phyloP scores from a whole-genome alignment of 345 rosid species.

The Citrus cavaleriei region DNA sequence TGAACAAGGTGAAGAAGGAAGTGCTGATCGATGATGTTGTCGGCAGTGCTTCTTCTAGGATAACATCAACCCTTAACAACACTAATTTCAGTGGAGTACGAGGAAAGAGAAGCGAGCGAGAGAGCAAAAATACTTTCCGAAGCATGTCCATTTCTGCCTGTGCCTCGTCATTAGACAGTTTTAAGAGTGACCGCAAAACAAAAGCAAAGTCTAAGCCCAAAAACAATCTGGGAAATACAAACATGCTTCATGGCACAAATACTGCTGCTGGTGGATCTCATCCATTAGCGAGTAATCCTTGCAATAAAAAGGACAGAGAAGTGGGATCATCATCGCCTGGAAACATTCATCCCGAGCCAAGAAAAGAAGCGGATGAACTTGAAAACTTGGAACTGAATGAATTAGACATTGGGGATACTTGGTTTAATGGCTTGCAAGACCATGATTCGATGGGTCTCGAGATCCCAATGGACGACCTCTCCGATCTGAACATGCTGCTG shows the following conservation, averaged over 20 bases:
- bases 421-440: constrained; percentile 75
- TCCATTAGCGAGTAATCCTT: constrained; percentile 8
- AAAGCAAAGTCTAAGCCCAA: constrained; percentile 68
- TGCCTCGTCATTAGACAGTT: constrained; percentile 18
- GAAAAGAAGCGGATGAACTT: constrained; percentile 44
- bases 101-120: constrained; percentile 57
- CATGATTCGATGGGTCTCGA: constrained; percentile 71
- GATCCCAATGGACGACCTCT: constrained; percentile 93
- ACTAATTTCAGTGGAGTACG: constrained; percentile 39
- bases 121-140: constrained; percentile 31
- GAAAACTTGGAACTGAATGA: constrained; percentile 47
- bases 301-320: constrained; percentile 15
- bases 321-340: constrained; percentile 12
- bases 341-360: constrained; percentile 11
- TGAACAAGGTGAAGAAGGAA: constrained; percentile 45
- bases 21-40: constrained; percentile 67
- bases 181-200: constrained; percentile 32
- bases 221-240: constrained; percentile 30
- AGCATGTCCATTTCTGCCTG: constrained; percentile 27
- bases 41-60: constrained; percentile 72
- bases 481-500: constrained; percentile 42
- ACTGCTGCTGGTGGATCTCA: constrained; percentile 16
- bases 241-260: constrained; percentile 17
- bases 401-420: constrained; percentile 32
- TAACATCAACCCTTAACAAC: constrained; percentile 45